These are phyloP conservation scores for Calonectria ilicicola DNA, from an alignment of 2,329 filamentous ascomycete species.

Conservation along the genomic window DNA sequence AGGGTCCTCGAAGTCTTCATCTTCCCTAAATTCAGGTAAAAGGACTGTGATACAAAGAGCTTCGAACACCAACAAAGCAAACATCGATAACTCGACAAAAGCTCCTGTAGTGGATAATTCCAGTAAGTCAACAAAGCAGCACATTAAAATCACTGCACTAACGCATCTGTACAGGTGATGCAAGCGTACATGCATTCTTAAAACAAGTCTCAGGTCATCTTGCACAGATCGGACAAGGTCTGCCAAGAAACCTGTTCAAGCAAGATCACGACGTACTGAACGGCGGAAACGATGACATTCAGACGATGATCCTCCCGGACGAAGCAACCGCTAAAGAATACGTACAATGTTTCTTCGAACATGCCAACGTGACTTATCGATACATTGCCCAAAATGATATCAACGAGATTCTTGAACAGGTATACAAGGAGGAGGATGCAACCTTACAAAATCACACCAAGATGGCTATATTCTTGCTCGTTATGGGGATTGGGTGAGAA, in stretches of 20 bases:
- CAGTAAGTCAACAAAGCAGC: neutral
- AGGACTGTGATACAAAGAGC: neutral
- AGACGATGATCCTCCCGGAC: neutral
- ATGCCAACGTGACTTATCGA: neutral
- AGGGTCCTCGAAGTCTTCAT: neutral
- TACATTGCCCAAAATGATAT: neutral
- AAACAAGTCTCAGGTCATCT: neutral
- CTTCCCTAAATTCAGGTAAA: neutral
- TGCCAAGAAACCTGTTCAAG: slow-evolving; percentile 8
- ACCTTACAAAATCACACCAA: neutral
- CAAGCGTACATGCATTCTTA: slow-evolving; percentile 7
- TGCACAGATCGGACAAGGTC: neutral
- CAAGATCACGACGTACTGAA: neutral
- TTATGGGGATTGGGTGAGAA: neutral
- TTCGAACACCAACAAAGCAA: neutral
- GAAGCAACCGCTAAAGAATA: neutral
- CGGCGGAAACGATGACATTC: neutral
- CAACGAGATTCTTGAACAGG: neutral
- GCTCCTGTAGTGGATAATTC: neutral
- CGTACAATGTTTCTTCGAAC: neutral
- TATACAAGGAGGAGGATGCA: neutral
- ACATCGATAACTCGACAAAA: neutral
- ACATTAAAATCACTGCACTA: neutral
- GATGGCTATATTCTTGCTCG: neutral
- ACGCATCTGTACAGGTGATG: neutral